Conservation (phyloP, 2,329 filamentous ascomycete species). For the Cladophialophora yegresii region DNA sequence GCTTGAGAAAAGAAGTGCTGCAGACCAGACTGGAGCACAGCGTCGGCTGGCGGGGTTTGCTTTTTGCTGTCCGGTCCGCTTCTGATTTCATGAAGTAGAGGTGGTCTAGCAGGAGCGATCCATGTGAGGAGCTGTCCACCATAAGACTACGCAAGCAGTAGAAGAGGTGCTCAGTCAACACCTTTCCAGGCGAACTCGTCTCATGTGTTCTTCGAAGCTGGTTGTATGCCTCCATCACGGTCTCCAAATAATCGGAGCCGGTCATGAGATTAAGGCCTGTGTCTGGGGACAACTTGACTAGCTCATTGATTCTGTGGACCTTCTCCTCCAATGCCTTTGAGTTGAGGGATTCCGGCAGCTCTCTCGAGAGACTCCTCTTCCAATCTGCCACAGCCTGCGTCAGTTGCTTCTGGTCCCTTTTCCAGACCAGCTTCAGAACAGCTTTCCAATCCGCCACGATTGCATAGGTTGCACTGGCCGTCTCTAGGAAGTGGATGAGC, state of each 20-base stretch:
- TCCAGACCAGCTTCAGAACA: constrained; percentile 28
- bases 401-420: constrained; percentile 21
- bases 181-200: constrained; percentile 57
- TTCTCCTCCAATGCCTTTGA: constrained; percentile 36
- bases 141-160: constrained; percentile 72
- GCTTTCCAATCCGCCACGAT: constrained; percentile 27
- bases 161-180: constrained; percentile 72
- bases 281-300: constrained; percentile 46
- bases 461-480: constrained; percentile 25
- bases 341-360: constrained; percentile 25
- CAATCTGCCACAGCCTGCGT: constrained; percentile 23
- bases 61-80: constrained; percentile 61
- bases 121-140: constrained; percentile 66
- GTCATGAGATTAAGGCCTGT: constrained; percentile 68
- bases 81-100: constrained; percentile 76
- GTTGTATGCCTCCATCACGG: constrained; percentile 55
- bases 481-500: constrained; percentile 27
- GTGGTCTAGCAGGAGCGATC: constrained; percentile 76
- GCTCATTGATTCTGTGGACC: constrained; percentile 43
- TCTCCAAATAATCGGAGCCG: constrained; percentile 84
- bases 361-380: constrained; percentile 22
- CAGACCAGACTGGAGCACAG: constrained; percentile 82
- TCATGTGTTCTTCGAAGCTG: constrained; percentile 56
- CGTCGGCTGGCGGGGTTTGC: constrained; percentile 51
- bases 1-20: constrained; percentile 68